Percentiles rank a stretch among this genome's conserved stretches.
Conservation (phyloP, 108 stramenopile genomes). For the Mayamaea pseudoterrestris region DNA sequence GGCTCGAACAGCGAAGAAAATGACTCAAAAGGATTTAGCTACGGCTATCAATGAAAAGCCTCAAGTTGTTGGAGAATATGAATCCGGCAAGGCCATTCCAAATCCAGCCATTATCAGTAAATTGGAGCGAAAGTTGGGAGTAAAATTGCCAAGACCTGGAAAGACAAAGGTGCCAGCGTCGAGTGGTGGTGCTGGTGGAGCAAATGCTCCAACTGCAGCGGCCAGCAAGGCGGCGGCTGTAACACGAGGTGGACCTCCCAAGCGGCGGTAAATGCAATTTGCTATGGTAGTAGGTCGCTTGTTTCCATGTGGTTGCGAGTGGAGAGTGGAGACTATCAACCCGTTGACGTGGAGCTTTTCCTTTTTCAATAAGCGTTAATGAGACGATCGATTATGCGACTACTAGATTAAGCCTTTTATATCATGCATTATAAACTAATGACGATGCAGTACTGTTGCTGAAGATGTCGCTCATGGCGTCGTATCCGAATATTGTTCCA, state of each 20-base stretch:
- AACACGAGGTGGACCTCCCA: conserved; percentile 55
- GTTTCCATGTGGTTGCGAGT: no score
- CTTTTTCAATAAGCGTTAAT: no score
- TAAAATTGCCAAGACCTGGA: conserved; percentile 79
- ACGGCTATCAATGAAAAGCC: conserved; percentile 95
- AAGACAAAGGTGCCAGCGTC: conserved; percentile 59
- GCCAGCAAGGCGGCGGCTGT: conserved; percentile 24
- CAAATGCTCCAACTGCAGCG: conserved; percentile 22
- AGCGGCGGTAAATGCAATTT: conserved; percentile 79
- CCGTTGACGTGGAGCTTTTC: no score
- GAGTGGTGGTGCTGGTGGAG: conserved; percentile 6
- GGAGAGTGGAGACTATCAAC: no score
- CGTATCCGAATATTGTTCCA: no score
- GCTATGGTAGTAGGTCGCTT: no score
- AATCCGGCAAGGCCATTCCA: conserved; percentile 92
- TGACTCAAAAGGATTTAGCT: conserved; percentile 95
- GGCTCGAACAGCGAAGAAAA: conserved; percentile 92
- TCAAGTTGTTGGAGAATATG: conserved; percentile 94
- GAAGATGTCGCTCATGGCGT: no score
- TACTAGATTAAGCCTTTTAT: no score
- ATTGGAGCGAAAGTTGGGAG: conserved; percentile 82
- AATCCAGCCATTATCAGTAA: conserved; percentile 91
- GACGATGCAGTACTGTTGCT: no score
- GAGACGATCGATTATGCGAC: no score
- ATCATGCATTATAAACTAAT: no score